These are phyloP conservation scores for Talinum fruticosum DNA, from an alignment of 148 eudicot species.

Conservation along the genomic window DNA sequence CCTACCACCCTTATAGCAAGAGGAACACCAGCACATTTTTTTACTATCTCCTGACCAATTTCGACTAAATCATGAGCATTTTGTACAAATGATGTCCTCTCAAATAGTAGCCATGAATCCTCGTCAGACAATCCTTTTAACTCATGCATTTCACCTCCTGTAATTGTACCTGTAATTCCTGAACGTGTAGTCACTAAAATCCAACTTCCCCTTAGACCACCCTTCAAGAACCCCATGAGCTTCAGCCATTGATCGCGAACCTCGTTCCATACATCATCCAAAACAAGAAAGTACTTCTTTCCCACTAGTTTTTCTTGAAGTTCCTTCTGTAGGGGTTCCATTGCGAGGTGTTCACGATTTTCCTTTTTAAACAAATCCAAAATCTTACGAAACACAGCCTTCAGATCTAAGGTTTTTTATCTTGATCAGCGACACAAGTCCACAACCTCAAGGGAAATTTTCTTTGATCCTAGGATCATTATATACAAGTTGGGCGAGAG, in stretches of 20 bases:
- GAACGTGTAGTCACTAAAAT: constrained; percentile 37
- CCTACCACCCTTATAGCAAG: constrained; percentile 21
- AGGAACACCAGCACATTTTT: constrained; percentile 16
- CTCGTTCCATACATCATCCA: constrained; percentile 31
- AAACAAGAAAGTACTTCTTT: no score
- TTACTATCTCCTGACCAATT: constrained; percentile 26
- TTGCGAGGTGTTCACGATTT: background rate
- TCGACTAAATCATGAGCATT: constrained; percentile 1
- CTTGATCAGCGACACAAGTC: background rate
- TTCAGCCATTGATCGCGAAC: constrained; percentile 9
- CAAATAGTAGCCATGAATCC: constrained; percentile 25
- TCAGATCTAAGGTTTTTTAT: background rate
- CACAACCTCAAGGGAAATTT: background rate
- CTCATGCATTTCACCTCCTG: constrained; percentile 20
- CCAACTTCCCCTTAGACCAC: constrained; percentile 24
- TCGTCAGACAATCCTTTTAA: no score
- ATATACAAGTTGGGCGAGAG: no score
- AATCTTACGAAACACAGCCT: no score
- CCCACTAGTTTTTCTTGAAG: background rate
- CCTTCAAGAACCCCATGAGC: constrained; percentile 8
- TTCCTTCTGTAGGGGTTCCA: background rate
- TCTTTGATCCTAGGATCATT: background rate
- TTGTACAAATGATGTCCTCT: constrained; percentile 24
- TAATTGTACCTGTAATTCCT: constrained; percentile 10
- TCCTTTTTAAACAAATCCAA: no score